Conservation (phyloP, 2,329 filamentous ascomycete species). For the Botrytis deweyae region DNA sequence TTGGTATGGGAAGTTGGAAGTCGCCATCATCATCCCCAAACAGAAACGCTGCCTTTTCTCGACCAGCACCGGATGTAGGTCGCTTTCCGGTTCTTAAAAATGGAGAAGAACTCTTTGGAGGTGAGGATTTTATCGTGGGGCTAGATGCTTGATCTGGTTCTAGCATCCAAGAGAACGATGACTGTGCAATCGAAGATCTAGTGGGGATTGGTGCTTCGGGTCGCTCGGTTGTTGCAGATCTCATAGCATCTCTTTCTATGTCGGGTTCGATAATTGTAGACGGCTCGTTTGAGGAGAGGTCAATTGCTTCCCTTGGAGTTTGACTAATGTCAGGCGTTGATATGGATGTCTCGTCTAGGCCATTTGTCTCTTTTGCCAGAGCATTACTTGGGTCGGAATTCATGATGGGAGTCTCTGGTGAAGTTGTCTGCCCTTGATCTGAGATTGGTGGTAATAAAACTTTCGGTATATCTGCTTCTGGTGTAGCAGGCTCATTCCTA, state of each 20-base stretch:
- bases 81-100: conserved; percentile 35
- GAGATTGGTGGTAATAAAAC: conserved; percentile 13
- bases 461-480: conserved; percentile 20
- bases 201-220: conserved; percentile 52
- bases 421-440: background rate
- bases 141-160: conserved; percentile 44
- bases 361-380: background rate
- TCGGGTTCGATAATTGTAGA: background rate
- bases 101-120: conserved; percentile 35
- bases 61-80: conserved; percentile 31
- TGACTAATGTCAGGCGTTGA: background rate
- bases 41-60: conserved; percentile 40
- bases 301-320: background rate
- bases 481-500: background rate
- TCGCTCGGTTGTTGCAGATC: conserved; percentile 21
- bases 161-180: conserved; percentile 79
- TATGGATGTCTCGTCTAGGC: background rate
- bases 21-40: conserved; percentile 39
- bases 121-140: conserved; percentile 27
- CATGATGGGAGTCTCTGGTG: background rate
- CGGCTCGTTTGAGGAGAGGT: background rate
- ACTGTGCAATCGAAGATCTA: conserved; percentile 67
- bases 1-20: conserved; percentile 20
- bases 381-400: background rate
- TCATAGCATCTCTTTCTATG: conserved; percentile 8